phyloP scores from a whole-genome alignment of 2,329 filamentous ascomycete genomes.

The Sphaerulina populicola region DNA sequence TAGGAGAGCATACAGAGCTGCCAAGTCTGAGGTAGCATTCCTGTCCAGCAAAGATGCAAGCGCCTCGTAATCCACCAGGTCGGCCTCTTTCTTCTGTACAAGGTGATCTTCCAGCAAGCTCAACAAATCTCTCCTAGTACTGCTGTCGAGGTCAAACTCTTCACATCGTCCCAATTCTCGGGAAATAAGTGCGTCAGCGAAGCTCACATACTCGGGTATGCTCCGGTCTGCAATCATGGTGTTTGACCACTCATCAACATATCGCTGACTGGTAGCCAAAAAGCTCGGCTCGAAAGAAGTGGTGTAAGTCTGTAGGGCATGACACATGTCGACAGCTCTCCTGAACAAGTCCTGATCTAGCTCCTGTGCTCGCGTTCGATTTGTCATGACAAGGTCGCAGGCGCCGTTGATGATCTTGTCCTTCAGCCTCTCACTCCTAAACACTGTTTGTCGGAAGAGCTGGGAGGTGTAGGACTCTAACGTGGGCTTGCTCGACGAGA shows the following conservation, averaged over 20 bases:
- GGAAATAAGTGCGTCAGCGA: slow-evolving; percentile 60
- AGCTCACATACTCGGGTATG: slow-evolving; percentile 67
- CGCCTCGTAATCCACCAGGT: slow-evolving; percentile 42
- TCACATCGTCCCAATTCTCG: slow-evolving; percentile 70
- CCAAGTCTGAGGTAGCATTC: slow-evolving; percentile 61
- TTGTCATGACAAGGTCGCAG: slow-evolving; percentile 65
- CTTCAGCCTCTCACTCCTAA: slow-evolving; percentile 47
- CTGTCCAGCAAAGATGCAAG: slow-evolving; percentile 65
- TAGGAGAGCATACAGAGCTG: slow-evolving; percentile 69
- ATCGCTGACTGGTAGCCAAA: slow-evolving; percentile 57
- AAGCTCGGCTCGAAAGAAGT: slow-evolving; percentile 72
- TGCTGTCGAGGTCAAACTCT: slow-evolving; percentile 69
- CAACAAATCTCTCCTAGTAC: slow-evolving; percentile 70
- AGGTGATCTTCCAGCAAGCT: slow-evolving; percentile 64
- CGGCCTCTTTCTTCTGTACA: slow-evolving; percentile 56
- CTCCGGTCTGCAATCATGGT: slow-evolving; percentile 52
- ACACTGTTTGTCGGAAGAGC: slow-evolving; percentile 61
- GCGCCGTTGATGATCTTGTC: slow-evolving; percentile 57
- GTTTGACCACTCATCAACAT: slow-evolving; percentile 62
- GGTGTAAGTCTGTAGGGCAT: slow-evolving; percentile 73
- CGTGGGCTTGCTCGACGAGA: slow-evolving; percentile 62
- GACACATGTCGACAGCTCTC: slow-evolving; percentile 70
- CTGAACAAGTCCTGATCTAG: slow-evolving; percentile 58
- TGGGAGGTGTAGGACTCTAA: slow-evolving; percentile 73
- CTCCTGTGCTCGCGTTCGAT: slow-evolving; percentile 51